A percentile compares a stretch with the other conserved stretches of the same genome.
Conservation (phyloP, 2,329 filamentous ascomycete species). For the Exophiala spinifera region DNA sequence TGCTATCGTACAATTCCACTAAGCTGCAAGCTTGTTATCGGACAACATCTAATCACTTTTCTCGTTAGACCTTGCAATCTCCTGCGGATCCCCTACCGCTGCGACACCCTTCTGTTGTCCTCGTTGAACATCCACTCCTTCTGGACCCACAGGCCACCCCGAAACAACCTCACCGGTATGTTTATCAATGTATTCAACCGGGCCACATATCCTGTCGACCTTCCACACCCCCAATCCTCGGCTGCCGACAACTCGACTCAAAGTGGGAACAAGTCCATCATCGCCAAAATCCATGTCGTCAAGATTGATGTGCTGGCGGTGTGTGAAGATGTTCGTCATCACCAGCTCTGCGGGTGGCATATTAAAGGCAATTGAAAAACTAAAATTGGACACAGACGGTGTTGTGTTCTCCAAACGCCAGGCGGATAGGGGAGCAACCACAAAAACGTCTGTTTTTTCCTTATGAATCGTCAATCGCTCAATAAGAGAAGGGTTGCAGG, state of each 20-base stretch:
- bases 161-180: constrained; percentile 4
- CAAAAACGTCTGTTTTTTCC: constrained; percentile 34
- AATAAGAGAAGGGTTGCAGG: constrained; percentile 21
- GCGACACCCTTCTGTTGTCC: no score
- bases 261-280: constrained; percentile 46
- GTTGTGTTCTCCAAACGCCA: constrained; percentile 20
- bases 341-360: constrained; percentile 18
- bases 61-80: no score
- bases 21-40: no score
- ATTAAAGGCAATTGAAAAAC: constrained; percentile 23
- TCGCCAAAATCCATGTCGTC: constrained; percentile 52
- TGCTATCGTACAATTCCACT: no score
- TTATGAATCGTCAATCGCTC: constrained; percentile 19
- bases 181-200: constrained; percentile 10
- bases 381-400: constrained; percentile 23
- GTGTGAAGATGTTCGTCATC: constrained; percentile 40
- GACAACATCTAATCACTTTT: no score
- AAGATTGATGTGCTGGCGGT: constrained; percentile 47
- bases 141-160: no score
- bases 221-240: constrained; percentile 51
- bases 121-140: no score
- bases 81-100: no score
- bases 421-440: constrained; percentile 47
- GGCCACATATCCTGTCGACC: constrained; percentile 35
- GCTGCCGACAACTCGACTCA: constrained; percentile 46